Evolutionary conservation across 208 protist species (phyloP).

Genomic region (Naegleria gruberi): DNA sequence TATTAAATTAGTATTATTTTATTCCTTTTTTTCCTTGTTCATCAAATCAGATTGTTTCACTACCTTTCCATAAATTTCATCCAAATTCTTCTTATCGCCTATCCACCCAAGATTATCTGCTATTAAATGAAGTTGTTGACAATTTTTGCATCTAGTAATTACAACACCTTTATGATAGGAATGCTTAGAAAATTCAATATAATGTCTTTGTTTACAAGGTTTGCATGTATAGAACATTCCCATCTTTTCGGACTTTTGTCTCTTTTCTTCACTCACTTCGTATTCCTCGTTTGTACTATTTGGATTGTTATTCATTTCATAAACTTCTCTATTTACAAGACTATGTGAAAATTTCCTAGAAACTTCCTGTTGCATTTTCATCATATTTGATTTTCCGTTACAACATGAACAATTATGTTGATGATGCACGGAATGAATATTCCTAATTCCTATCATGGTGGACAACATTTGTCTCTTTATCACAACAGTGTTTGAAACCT

Average conservation of each 20-base stretch:
- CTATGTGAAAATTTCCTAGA: no score
- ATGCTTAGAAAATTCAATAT: slow-evolving; percentile 62
- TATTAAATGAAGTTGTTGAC: slow-evolving; percentile 67
- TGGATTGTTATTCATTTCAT: no score
- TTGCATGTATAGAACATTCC: neutral
- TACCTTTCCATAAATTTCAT: slow-evolving; percentile 47
- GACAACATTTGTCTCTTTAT: no score
- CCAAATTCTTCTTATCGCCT: slow-evolving; percentile 61
- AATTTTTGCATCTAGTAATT: slow-evolving; percentile 73
- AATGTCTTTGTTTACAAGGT: neutral
- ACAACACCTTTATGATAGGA: slow-evolving; percentile 80
- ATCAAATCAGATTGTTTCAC: neutral
- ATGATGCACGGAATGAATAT: no score
- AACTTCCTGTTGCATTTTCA: no score
- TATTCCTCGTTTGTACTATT: no score
- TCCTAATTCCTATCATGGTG: no score
- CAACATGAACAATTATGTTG: no score
- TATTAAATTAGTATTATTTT: neutral
- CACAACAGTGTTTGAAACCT: no score
- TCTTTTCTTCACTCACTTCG: neutral
- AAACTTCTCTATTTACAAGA: no score
- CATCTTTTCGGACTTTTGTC: neutral
- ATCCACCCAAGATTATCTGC: slow-evolving; percentile 82
- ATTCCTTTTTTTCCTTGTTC: neutral
- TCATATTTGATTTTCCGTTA: no score